A percentile compares a stretch with the other conserved stretches of the same genome.
Evolutionary conservation across 2,329 filamentous ascomycete species (phyloP).

Genomic region (Penicillium expansum): DNA sequence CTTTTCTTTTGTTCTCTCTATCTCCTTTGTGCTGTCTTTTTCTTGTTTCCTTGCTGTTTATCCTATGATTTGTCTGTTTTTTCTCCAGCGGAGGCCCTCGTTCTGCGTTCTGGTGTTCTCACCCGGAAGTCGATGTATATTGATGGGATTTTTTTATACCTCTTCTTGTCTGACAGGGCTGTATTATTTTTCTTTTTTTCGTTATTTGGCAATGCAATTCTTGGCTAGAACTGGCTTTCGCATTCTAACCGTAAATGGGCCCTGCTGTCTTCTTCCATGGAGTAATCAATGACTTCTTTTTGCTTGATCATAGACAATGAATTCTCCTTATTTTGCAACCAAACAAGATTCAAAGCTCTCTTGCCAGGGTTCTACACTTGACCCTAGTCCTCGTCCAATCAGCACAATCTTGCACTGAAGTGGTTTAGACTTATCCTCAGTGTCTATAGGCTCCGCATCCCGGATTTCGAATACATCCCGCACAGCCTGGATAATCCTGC

Average conservation of each 20-base stretch:
- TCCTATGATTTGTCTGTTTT: slow-evolving; percentile 6
- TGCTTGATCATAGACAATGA: not conserved
- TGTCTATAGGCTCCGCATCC: slow-evolving; percentile 49
- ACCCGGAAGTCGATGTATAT: slow-evolving; percentile 27
- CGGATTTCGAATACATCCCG: slow-evolving; percentile 90
- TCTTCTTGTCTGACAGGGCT: slow-evolving; percentile 24
- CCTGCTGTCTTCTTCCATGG: not conserved
- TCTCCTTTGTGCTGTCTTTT: slow-evolving; percentile 3
- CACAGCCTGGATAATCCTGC: slow-evolving; percentile 85
- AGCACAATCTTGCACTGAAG: slow-evolving; percentile 46
- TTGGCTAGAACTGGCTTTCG: slow-evolving; percentile 3
- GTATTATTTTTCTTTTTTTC: slow-evolving; percentile 27
- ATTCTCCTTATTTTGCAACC: not conserved
- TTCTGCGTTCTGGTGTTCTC: slow-evolving; percentile 15
- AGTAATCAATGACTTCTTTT: not conserved
- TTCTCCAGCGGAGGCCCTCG: slow-evolving; percentile 16
- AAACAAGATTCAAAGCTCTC: slow-evolving; percentile 36
- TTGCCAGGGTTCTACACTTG: slow-evolving; percentile 33
- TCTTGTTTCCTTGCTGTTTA: not conserved
- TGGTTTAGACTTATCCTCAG: slow-evolving; percentile 18
- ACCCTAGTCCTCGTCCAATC: slow-evolving; percentile 46
- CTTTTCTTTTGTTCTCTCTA: slow-evolving; percentile 7
- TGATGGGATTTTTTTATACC: slow-evolving; percentile 21
- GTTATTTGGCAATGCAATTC: slow-evolving; percentile 16
- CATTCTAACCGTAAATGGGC: slow-evolving; percentile 1